A percentile compares a stretch with the other conserved stretches of the same genome.
Evolutionary conservation across 805 yeast genomes (phyloP).

Genomic region (Zygosaccharomyces lentus): DNA sequence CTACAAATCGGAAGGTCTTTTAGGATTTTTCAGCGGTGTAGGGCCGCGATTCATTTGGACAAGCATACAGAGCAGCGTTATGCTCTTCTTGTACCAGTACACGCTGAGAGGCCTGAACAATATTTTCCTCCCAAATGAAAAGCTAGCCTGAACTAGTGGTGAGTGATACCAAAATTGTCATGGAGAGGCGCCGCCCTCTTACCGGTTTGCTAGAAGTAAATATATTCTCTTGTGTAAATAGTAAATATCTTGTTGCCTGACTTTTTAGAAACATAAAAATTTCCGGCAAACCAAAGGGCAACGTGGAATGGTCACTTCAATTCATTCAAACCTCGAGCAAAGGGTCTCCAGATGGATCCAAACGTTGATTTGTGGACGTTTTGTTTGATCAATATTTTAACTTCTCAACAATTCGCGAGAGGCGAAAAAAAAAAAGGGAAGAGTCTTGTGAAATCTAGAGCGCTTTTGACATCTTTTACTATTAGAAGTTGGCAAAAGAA

Average conservation of each 20-base stretch:
- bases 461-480: background rate
- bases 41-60: conserved; percentile 98
- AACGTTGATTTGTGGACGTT: background rate
- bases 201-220: background rate
- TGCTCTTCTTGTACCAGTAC: conserved; percentile 83
- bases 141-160: background rate
- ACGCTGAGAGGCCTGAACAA: conserved; percentile 48
- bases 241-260: background rate
- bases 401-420: conserved; percentile 5
- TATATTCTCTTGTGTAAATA: conserved; percentile 6
- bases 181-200: background rate
- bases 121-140: conserved; percentile 3
- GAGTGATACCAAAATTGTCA: background rate
- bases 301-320: background rate
- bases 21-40: conserved; percentile 87
- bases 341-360: background rate
- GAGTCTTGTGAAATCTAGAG: background rate
- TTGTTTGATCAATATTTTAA: background rate
- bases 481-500: background rate
- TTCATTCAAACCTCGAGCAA: background rate
- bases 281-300: background rate
- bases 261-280: background rate
- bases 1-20: conserved; percentile 66
- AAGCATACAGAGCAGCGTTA: conserved; percentile 86
- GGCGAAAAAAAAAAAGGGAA: conserved; percentile 3